phyloP scores from a whole-genome alignment of 257 asterid genomes.

The Lavandula angustifolia region DNA sequence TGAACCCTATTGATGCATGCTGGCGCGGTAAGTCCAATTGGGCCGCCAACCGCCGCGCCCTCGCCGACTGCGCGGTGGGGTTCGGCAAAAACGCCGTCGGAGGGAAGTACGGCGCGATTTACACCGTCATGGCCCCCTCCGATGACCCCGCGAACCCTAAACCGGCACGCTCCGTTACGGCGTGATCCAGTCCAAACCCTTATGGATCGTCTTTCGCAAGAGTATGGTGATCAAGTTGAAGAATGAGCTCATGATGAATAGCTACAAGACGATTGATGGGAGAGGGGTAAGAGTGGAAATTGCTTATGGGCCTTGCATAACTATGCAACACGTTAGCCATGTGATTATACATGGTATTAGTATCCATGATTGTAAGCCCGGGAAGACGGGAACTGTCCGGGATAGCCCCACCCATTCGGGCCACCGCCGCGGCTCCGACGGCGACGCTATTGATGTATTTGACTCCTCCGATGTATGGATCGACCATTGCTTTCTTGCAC shows the following conservation, averaged over 20 bases:
- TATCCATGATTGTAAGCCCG: constrained; percentile 80
- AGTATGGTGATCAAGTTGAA: constrained; percentile 63
- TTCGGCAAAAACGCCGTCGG: constrained; percentile 68
- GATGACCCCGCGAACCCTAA: constrained; percentile 60
- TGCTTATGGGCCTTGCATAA: constrained; percentile 84
- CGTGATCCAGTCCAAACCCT: constrained; percentile 57
- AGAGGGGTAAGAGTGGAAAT: constrained; percentile 84
- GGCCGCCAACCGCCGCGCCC: constrained; percentile 61
- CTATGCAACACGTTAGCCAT: constrained; percentile 54
- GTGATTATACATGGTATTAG: constrained; percentile 74
- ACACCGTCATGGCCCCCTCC: constrained; percentile 59
- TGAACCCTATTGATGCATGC: constrained; percentile 72
- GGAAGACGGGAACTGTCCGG: constrained; percentile 54
- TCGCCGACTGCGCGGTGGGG: constrained; percentile 75
- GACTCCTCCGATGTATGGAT: constrained; percentile 67
- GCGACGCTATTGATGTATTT: constrained; percentile 70
- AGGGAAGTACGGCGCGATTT: constrained; percentile 59
- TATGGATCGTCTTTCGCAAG: constrained; percentile 66
- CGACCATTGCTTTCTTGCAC: constrained; percentile 77
- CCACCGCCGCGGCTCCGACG: constrained; percentile 67
- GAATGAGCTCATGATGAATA: constrained; percentile 65
- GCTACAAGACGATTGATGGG: constrained; percentile 91
- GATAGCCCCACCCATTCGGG: constrained; percentile 56
- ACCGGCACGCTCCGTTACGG: constrained; percentile 76
- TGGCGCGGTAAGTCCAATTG: constrained; percentile 70